These are phyloP conservation scores for Fomitopsis betulina DNA, from an alignment of 1,284 basidiomycete genomes.

Conservation along the genomic window DNA sequence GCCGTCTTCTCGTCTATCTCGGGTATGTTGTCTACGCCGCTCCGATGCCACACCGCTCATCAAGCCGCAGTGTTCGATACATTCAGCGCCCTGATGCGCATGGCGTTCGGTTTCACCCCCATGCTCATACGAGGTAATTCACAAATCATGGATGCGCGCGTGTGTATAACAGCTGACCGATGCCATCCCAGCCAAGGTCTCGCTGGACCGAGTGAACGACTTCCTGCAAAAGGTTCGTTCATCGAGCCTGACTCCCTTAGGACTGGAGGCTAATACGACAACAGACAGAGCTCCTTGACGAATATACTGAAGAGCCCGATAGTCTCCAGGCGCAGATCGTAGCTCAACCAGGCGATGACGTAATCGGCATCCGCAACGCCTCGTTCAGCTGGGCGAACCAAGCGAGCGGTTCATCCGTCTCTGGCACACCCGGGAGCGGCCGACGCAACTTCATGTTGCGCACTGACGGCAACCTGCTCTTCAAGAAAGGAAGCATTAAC, in stretches of 20 bases:
- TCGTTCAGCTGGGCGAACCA: conserved; percentile 38
- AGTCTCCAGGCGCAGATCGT: not conserved
- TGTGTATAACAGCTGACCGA: not conserved
- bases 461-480: conserved; percentile 49
- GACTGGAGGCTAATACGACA: not conserved
- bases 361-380: conserved; percentile 38
- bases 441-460: conserved; percentile 41
- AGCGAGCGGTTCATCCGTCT: conserved; percentile 14
- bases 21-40: conserved; percentile 16
- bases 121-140: conserved; percentile 28
- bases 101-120: conserved; percentile 29
- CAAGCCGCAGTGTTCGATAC: conserved; percentile 29
- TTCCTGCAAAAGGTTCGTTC: conserved; percentile 37
- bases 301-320: conserved; percentile 28
- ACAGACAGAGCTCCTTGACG: conserved; percentile 47
- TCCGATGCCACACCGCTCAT: not conserved
- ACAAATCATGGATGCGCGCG: conserved; percentile 19
- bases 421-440: conserved; percentile 23
- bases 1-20: conserved; percentile 37
- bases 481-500: conserved; percentile 55
- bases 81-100: conserved; percentile 29
- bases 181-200: conserved; percentile 34
- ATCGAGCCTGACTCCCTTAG: not conserved
- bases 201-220: conserved; percentile 41
- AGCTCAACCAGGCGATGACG: conserved; percentile 14